Evolutionary conservation across 2,329 filamentous ascomycete genomes (phyloP), one percentile per base, ranked within the genome.

Genomic region (Phialophora chinensis): DNA sequence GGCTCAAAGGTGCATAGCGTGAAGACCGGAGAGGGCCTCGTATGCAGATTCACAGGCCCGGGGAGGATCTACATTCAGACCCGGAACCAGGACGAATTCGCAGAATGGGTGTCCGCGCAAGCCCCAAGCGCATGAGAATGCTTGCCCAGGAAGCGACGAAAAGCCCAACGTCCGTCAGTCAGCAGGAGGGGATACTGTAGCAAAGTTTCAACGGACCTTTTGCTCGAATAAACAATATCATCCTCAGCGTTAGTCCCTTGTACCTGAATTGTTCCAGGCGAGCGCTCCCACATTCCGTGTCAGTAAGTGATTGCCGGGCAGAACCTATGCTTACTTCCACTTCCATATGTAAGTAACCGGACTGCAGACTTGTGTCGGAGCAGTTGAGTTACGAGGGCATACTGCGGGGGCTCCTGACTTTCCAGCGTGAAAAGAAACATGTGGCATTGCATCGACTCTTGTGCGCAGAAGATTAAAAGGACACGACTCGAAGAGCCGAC

Each of bases 21-120:
- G 63, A 70, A 62, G 31, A 70, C 66, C 14, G 68, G 68, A 8
- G 68, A 70, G 57, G 63, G 66, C 12, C 33, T 66, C 17, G 68
- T 68, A 20, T 70, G 68, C 47, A 64, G 68, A n/a, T 70, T 70
- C 59, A 68, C 61, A 25, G 66, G 68, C 12, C 68, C 68, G 10
- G 68, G 68, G n/a, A 60, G 60, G 23, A 62, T 70, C 12, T 69
- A 70, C 53, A 65, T 70, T 42, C 68, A 70, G 61, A 70, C 66
- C n/a, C 62, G 68, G 42, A 70, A 70, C 38, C 33, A 63, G 61
- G 60, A 66, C 23, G 68, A 70, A 23, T 70, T 70, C 49, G 61
- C 60, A 11, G 29, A 52, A 12, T 68, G 63, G 63, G 53, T 68
- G 7, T 17, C 50, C 27, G 33, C 35, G n/a, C 60, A 54, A 44